A percentile compares a stretch with the other conserved stretches of the same genome.
Conservation (phyloP, 2,329 filamentous ascomycete genomes). For the Clonostachys byssicola region DNA sequence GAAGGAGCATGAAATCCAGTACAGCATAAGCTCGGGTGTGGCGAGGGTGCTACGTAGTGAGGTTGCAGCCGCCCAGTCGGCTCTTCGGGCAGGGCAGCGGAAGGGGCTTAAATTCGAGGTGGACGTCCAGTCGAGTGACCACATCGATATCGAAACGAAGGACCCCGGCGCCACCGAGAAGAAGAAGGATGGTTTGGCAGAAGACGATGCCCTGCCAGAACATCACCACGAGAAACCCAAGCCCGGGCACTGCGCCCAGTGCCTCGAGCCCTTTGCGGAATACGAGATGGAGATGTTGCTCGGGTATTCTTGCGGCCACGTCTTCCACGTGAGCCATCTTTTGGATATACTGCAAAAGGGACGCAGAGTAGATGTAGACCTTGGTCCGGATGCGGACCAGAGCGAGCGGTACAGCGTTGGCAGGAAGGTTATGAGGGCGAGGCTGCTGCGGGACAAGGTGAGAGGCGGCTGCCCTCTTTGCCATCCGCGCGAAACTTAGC, state of each 20-base stretch:
- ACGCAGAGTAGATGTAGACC: conserved; percentile 39
- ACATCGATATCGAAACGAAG: conserved; percentile 36
- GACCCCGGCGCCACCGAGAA: conserved; percentile 22
- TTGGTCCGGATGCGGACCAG: conserved; percentile 35
- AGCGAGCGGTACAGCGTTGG: conserved; percentile 63
- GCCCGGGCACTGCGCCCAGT: conserved; percentile 57
- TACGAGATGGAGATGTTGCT: conserved; percentile 69
- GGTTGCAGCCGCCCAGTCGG: conserved; percentile 78
- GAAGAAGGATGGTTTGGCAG: conserved; percentile 5
- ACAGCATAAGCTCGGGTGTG: conserved; percentile 86
- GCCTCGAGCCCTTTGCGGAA: conserved; percentile 50
- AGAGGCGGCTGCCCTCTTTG: conserved; percentile 62
- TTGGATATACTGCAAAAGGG: conserved; percentile 46
- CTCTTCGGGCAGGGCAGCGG: conserved; percentile 72
- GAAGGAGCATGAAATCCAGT: conserved; percentile 92
- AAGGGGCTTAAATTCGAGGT: conserved; percentile 89
- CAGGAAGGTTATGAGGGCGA: conserved; percentile 82
- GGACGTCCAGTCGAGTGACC: conserved; percentile 34
- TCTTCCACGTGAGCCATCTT: conserved; percentile 74
- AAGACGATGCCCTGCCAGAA: conserved; percentile 11
- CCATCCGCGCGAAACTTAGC: conserved; percentile 7
- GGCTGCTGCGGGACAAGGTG: conserved; percentile 69
- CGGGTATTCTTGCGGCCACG: conserved; percentile 78
- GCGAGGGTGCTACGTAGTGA: conserved; percentile 84
- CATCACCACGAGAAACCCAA: conserved; percentile 25